Base-by-base conservation (phyloP, 768 basidiomycete genomes). In the Mycena filopes region DNA sequence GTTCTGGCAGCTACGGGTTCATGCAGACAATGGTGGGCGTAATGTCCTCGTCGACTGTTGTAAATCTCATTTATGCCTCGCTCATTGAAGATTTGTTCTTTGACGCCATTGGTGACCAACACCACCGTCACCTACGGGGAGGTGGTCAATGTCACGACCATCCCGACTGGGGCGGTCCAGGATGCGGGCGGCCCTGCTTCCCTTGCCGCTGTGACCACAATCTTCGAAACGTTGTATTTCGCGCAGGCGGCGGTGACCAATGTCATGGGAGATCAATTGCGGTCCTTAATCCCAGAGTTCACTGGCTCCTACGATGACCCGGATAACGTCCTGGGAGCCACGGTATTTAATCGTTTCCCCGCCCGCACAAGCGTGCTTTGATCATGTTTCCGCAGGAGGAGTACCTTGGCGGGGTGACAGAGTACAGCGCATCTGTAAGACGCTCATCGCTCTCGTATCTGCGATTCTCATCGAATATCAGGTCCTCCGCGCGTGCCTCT, bases 401-500 rank as follows among this genome's bases (percentile, higher is more conserved):
- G 12, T 55, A 55, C 23, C 38, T 55, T 8, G 40, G 54, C 12
- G 40, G 54, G 18, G 54, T 55, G 13, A 25, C 54, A 20, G 54
- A 55, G 42, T 55, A 55, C 28, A 55, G 54, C 28, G 54, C 40
- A 20, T 31, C 55, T 7, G 55, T 57, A 28, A 46, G 26, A 8
- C 28, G 3, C 18, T 15, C 31, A 15, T 45, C 4, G 15, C 12
- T n/a, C 21, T 25, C 46, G n/a, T 20, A 11, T 7, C 20, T 18
- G 3, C 45, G n/a, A 12, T 5, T 5, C 11, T 3, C 33, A 5
- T 46, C 15, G 10, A 36, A 11, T 3, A 15, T 2, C 26, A 57
- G 55, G 45, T 57, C 28, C 46, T 57, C 8, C 55, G 55, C 4
- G 55, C 55, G 2, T 57, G 55, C 33, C 20, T 57, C 11, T 57